These are phyloP conservation scores for Globisporangium megalacanthum DNA, from an alignment of 352 stramenopile species.

Conservation along the genomic window DNA sequence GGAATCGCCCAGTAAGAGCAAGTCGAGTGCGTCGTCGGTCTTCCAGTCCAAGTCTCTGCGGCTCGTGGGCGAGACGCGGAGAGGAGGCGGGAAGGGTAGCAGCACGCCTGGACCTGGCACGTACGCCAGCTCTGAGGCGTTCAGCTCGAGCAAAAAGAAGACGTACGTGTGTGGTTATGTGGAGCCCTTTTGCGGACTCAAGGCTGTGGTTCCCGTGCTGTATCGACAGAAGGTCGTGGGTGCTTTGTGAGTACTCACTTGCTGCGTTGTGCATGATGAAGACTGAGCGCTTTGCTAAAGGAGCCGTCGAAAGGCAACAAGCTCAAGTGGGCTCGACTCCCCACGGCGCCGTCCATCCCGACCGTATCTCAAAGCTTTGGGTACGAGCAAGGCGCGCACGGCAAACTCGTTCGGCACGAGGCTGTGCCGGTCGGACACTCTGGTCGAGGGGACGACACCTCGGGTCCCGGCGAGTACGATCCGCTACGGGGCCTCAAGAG, in stretches of 20 bases:
- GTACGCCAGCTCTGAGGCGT: conserved; percentile 48
- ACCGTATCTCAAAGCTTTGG: conserved; percentile 71
- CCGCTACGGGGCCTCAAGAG: conserved; percentile 59
- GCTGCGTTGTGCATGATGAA: conserved; percentile 4
- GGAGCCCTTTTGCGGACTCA: too few relatives aligned
- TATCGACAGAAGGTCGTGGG: not conserved
- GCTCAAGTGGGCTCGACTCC: conserved; percentile 62
- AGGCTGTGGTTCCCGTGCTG: too few relatives aligned
- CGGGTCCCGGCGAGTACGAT: conserved; percentile 70
- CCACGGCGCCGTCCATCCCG: conserved; percentile 69
- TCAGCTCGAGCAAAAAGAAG: conserved; percentile 42
- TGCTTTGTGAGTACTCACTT: not conserved
- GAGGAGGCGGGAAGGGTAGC: conserved; percentile 20
- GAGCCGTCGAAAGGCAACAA: conserved; percentile 33
- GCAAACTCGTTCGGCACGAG: conserved; percentile 68
- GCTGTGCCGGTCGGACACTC: conserved; percentile 46
- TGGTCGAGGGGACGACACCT: conserved; percentile 49
- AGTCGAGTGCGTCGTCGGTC: conserved; percentile 28
- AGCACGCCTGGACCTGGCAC: conserved; percentile 55
- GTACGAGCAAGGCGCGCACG: conserved; percentile 67
- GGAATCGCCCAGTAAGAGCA: conserved; percentile 52
- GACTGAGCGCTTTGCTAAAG: conserved; percentile 22
- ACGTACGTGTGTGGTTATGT: not conserved
- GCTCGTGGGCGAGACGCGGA: conserved; percentile 2
- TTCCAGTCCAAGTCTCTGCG: conserved; percentile 57